Evolutionary conservation across 2,329 filamentous ascomycete genomes (phyloP).

Genomic region (Microcera coccophila): DNA sequence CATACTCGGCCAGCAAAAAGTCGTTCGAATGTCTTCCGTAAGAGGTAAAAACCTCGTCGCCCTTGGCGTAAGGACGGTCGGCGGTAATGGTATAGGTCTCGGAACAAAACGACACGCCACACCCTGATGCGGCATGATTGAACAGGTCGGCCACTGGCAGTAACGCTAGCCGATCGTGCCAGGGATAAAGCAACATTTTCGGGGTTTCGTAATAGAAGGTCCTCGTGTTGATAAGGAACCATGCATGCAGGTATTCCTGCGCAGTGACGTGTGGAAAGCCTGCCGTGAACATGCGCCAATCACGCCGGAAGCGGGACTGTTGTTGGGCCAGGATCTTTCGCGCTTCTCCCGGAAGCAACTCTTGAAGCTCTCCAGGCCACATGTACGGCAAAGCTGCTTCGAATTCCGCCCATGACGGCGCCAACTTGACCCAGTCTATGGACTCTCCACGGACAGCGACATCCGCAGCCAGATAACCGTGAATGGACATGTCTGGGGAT

Average conservation of each 20-base stretch:
- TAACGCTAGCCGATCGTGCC: slow-evolving; percentile 61
- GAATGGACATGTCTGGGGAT: slow-evolving; percentile 57
- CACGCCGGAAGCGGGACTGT: slow-evolving; percentile 36
- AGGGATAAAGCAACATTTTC: slow-evolving; percentile 39
- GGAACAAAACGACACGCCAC: slow-evolving; percentile 49
- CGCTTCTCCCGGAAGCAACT: slow-evolving; percentile 43
- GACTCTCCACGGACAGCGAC: slow-evolving; percentile 55
- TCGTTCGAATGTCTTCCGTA: slow-evolving; percentile 72
- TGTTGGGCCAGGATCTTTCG: slow-evolving; percentile 52
- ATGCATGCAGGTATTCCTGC: slow-evolving; percentile 50
- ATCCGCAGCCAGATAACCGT: slow-evolving; percentile 68
- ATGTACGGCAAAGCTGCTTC: slow-evolving; percentile 36
- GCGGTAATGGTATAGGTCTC: slow-evolving; percentile 52
- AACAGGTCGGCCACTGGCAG: slow-evolving; percentile 72
- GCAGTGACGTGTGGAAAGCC: slow-evolving; percentile 31
- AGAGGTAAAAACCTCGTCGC: slow-evolving; percentile 64
- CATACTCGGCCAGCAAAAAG: slow-evolving; percentile 67
- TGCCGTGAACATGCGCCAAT: slow-evolving; percentile 36
- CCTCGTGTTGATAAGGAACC: slow-evolving; percentile 59
- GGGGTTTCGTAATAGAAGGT: slow-evolving; percentile 56
- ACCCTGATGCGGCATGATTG: slow-evolving; percentile 52
- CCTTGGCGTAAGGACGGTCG: slow-evolving; percentile 47
- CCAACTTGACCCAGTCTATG: slow-evolving; percentile 60
- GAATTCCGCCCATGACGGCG: slow-evolving; percentile 63
- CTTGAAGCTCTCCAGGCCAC: slow-evolving; percentile 46